phyloP scores from a whole-genome alignment of 2,329 filamentous ascomycete genomes.

The Pseudonectria buxi region DNA sequence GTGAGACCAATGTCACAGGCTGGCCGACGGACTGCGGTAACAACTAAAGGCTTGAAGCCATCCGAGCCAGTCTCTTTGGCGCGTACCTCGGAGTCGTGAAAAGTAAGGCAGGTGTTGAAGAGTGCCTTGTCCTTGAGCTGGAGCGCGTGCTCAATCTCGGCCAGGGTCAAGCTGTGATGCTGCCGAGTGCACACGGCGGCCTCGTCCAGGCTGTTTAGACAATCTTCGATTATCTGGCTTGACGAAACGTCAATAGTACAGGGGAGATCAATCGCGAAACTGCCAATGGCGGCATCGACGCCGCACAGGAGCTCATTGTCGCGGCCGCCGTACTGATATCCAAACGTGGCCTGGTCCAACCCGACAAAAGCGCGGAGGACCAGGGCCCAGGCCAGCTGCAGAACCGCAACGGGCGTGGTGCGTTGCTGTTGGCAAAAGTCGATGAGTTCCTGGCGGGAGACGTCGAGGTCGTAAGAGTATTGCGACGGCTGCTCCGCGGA shows the following conservation, averaged over 20 bases:
- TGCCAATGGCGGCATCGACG: constrained; percentile 37
- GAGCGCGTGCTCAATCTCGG: constrained; percentile 41
- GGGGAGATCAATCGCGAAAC: constrained; percentile 35
- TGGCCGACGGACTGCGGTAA: constrained; percentile 29
- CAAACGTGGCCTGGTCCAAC: constrained; percentile 47
- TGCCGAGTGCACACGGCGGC: constrained; percentile 11
- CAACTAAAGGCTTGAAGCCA: constrained; percentile 2
- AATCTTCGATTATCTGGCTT: constrained; percentile 25
- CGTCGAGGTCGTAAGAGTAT: constrained; percentile 33
- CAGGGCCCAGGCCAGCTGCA: constrained; percentile 55
- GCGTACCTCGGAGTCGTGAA: constrained; percentile 32
- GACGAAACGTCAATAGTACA: constrained; percentile 28
- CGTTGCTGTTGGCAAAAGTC: constrained; percentile 34
- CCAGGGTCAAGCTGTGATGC: constrained; percentile 40
- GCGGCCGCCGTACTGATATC: constrained; percentile 40
- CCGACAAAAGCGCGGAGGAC: constrained; percentile 49
- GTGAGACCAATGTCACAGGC: constrained; percentile 42
- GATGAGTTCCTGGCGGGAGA: constrained; percentile 34
- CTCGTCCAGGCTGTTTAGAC: constrained; percentile 28
- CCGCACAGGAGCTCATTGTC: constrained; percentile 36
- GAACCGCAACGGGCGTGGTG: constrained; percentile 41
- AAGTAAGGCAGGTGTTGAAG: constrained; percentile 47
- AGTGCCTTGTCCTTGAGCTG: constrained; percentile 34
- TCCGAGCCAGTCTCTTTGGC: not conserved
- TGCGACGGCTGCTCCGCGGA: constrained; percentile 25